These are phyloP conservation scores for Secale cereale DNA, from an alignment of 176 grass and related monocot genomes.

Conservation along the genomic window DNA sequence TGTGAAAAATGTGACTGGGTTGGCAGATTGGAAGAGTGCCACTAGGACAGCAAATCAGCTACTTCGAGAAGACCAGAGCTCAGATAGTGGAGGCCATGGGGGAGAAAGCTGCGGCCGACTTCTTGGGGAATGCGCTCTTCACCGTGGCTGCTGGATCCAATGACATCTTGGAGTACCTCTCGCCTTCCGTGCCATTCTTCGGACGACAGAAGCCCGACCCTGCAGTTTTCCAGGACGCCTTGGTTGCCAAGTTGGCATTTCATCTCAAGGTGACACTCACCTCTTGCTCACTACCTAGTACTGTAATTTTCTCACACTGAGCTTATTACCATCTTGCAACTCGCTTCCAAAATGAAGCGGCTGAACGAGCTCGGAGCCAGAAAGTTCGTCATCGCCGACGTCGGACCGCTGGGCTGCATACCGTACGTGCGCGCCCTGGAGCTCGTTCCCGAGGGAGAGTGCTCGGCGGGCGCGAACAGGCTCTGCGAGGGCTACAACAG, in stretches of 20 bases:
- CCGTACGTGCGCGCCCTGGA: conserved; percentile 60
- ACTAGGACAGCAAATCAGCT: conserved; percentile 59
- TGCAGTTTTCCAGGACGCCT: conserved; percentile 52
- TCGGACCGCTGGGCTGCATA: conserved; percentile 85
- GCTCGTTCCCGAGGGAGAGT: conserved; percentile 47
- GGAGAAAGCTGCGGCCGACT: conserved; percentile 45
- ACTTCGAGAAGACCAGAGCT: conserved; percentile 70
- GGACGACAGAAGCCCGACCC: conserved; percentile 48
- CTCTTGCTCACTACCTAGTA: neutral
- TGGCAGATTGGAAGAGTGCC: conserved; percentile 72
- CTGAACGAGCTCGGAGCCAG: conserved; percentile 65
- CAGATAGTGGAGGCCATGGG: conserved; percentile 34
- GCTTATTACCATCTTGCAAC: neutral
- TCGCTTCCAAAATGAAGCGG: conserved; percentile 29
- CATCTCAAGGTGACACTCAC: conserved; percentile 60
- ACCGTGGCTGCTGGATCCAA: conserved; percentile 60
- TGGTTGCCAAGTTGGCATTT: conserved; percentile 71
- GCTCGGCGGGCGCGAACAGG: conserved; percentile 41
- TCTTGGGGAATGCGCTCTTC: conserved; percentile 63
- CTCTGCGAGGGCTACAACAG: conserved; percentile 71
- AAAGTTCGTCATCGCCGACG: conserved; percentile 62
- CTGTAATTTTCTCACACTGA: neutral
- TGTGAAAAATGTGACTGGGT: neutral
- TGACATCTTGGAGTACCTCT: conserved; percentile 75
- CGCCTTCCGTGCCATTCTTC: conserved; percentile 71